Conservation (phyloP, 495 filamentous ascomycete species). For the Barbatosphaeria neglecta region DNA sequence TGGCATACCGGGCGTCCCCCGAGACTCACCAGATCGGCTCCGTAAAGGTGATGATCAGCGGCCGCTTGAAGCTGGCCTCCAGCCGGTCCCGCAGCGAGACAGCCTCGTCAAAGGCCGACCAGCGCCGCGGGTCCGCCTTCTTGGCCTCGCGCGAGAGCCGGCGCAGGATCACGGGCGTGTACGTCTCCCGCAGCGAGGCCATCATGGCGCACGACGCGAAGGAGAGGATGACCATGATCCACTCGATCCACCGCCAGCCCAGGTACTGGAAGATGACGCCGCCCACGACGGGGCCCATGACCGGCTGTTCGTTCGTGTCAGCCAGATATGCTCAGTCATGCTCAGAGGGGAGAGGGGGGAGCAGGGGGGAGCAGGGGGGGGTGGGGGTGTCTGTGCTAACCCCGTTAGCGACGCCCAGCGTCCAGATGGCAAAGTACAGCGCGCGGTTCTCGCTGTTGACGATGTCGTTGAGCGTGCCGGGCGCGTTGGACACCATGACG, state of each 20-base stretch:
- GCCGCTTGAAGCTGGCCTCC: neutral
- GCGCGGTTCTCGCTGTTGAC: neutral
- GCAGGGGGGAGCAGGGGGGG: no score
- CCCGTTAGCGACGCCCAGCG: neutral
- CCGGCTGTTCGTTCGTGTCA: neutral
- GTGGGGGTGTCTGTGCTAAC: no score
- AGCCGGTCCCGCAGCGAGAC: neutral
- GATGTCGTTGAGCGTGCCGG: neutral
- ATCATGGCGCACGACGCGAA: neutral
- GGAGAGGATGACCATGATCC: neutral
- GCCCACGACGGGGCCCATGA: neutral
- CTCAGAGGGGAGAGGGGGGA: neutral
- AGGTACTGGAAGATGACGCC: neutral
- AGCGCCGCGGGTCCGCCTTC: neutral
- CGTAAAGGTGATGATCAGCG: neutral
- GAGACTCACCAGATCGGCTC: neutral
- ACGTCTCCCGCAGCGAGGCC: neutral
- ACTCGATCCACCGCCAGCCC: neutral
- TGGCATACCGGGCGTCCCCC: no score
- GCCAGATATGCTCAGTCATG: neutral
- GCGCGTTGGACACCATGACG: neutral
- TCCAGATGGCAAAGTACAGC: neutral
- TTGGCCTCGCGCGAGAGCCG: neutral
- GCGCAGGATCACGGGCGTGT: neutral
- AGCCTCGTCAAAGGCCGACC: neutral